These are phyloP conservation scores for Luzula sylvatica DNA, from an alignment of 176 grass and related monocot species.

Conservation along the genomic window DNA sequence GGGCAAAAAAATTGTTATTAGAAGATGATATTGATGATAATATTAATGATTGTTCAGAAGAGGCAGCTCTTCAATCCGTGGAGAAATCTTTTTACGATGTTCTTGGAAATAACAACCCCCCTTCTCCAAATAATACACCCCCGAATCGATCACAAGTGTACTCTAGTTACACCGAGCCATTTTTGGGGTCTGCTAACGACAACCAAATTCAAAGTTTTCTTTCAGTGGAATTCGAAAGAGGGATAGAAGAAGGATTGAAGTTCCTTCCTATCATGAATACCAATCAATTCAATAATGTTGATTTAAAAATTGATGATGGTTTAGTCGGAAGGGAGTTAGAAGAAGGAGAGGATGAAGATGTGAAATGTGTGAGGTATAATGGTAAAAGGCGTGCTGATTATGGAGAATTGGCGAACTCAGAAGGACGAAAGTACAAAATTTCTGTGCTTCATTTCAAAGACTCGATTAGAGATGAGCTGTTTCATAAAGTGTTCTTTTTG, in stretches of 20 bases:
- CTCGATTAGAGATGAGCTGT: slow-evolving; percentile 13
- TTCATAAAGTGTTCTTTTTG: slow-evolving; percentile 21
- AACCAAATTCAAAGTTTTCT: slow-evolving; percentile 3
- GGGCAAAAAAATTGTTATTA: slow-evolving; percentile 14
- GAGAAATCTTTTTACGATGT: too few species aligned
- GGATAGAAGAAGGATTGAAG: too few species aligned
- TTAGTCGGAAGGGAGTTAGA: not conserved
- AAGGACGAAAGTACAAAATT: too few species aligned
- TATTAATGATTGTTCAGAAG: slow-evolving; percentile 10
- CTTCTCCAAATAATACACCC: not conserved
- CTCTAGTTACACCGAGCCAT: not conserved
- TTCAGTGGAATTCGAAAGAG: slow-evolving; percentile 20
- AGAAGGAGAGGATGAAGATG: too few species aligned
- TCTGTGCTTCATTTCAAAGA: too few species aligned
- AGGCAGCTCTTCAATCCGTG: too few species aligned
- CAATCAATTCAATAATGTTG: not conserved
- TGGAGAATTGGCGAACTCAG: slow-evolving; percentile 1
- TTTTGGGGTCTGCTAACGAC: too few species aligned
- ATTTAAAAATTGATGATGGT: not conserved
- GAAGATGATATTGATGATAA: slow-evolving; percentile 23
- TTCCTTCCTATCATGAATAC: too few species aligned
- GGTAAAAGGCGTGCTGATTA: not conserved
- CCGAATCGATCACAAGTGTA: not conserved
- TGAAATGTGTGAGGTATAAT: too few species aligned
- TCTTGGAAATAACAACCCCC: slow-evolving; percentile 18